These are phyloP conservation scores for Crithidia fasciculata DNA, from an alignment of 208 protist species.

Conservation along the genomic window DNA sequence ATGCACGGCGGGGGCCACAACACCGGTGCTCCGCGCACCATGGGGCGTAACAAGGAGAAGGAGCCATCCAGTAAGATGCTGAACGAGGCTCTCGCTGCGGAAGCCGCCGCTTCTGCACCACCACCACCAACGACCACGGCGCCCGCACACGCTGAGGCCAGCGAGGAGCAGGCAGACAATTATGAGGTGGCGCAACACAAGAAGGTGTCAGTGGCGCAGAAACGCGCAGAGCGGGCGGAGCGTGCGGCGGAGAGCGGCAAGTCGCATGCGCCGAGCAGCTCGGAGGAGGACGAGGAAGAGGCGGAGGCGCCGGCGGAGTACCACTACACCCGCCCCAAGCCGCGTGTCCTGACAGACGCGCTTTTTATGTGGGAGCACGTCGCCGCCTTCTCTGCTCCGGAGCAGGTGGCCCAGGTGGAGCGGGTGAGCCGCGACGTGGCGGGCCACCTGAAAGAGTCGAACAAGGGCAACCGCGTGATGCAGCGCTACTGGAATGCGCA, in stretches of 20 bases:
- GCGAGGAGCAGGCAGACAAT: neutral
- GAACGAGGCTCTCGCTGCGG: conserved; percentile 11
- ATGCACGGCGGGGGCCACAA: conserved; percentile 9
- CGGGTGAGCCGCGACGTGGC: conserved; percentile 56
- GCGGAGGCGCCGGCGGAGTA: conserved; percentile 10
- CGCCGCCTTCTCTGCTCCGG: conserved; percentile 61
- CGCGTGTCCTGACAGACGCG: conserved; percentile 32
- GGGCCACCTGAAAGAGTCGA: conserved; percentile 38
- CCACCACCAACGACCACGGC: neutral
- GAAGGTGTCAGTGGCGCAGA: conserved; percentile 8
- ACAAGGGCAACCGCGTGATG: conserved; percentile 56
- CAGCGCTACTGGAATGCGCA: conserved; percentile 89
- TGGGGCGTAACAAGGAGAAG: conserved; percentile 17
- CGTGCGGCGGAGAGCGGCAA: neutral
- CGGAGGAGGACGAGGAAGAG: neutral
- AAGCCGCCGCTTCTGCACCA: neutral
- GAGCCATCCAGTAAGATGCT: conserved; percentile 16
- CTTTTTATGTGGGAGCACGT: conserved; percentile 82
- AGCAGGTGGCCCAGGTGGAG: conserved; percentile 60
- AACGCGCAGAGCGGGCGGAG: neutral
- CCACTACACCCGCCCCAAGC: conserved; percentile 51
- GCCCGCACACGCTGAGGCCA: neutral
- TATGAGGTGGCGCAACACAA: conserved; percentile 2
- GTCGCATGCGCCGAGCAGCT: conserved; percentile 3
- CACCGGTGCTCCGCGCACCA: conserved; percentile 5